These are phyloP conservation scores for Pluteus cervinus DNA, from an alignment of 768 basidiomycete genomes.

Conservation along the genomic window DNA sequence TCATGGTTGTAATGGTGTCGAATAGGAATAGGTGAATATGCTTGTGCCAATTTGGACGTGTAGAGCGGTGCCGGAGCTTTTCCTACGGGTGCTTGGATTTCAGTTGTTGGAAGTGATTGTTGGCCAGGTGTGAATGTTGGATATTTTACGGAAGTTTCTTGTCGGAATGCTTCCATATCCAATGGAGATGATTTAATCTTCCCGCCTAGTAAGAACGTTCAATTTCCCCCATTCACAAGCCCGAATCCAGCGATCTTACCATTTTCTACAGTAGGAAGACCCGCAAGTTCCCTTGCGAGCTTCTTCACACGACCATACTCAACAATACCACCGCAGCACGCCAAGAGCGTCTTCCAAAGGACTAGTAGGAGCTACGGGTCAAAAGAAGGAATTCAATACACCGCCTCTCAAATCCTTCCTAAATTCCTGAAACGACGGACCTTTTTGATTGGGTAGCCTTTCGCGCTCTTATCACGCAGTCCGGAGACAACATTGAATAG, in stretches of 20 bases:
- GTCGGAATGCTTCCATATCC: constrained; percentile 84
- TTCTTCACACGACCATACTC: constrained; percentile 81
- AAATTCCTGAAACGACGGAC: constrained; percentile 29
- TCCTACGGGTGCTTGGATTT: constrained; percentile 27
- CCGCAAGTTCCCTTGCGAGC: constrained; percentile 79
- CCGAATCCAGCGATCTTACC: constrained; percentile 15
- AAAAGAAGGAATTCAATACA: neutral
- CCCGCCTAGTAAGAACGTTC: constrained; percentile 30
- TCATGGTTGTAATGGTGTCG: constrained; percentile 94
- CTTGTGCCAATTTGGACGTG: constrained; percentile 74
- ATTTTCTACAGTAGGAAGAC: constrained; percentile 55
- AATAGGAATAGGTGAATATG: constrained; percentile 88
- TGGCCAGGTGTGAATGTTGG: constrained; percentile 81
- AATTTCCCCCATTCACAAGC: neutral
- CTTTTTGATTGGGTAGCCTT: constrained; percentile 97
- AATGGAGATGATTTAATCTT: constrained; percentile 86
- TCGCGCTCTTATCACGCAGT: constrained; percentile 87
- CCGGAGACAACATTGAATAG: constrained; percentile 87
- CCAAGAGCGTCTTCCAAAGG: constrained; percentile 89
- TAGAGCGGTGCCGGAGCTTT: constrained; percentile 29
- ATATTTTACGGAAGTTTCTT: constrained; percentile 92
- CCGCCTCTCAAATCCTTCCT: neutral
- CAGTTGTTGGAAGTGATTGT: constrained; percentile 27
- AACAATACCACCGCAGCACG: constrained; percentile 89
- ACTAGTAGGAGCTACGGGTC: constrained; percentile 76